Conservation (phyloP, 495 filamentous ascomycete genomes). For the Neurospora cerealis region DNA sequence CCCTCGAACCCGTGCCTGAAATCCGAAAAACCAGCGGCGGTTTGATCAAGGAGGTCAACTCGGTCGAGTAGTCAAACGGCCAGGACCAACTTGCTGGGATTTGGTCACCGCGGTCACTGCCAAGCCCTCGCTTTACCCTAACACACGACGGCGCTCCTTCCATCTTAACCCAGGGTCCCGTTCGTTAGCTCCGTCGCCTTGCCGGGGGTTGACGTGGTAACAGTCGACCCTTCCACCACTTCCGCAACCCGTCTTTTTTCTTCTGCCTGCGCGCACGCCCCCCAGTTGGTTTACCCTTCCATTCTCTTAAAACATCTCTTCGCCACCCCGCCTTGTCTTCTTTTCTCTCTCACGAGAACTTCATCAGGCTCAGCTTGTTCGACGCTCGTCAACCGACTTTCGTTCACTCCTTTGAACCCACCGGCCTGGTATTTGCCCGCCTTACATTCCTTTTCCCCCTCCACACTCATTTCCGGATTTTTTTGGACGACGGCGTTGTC, state of each 20-base stretch:
- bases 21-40: neutral
- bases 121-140: neutral
- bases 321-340: slow-evolving; percentile 13
- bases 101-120: neutral
- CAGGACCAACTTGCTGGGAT: slow-evolving; percentile 16
- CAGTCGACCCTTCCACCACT: neutral
- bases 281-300: slow-evolving; percentile 6
- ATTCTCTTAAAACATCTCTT: slow-evolving; percentile 16
- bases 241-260: slow-evolving; percentile 6
- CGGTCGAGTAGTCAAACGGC: slow-evolving; percentile 5
- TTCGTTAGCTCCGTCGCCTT: neutral
- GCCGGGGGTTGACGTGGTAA: neutral
- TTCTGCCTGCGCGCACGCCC: slow-evolving; percentile 2
- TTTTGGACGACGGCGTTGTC: slow-evolving; percentile 12
- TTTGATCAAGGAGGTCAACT: neutral
- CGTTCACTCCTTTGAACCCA: slow-evolving; percentile 13
- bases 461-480: slow-evolving; percentile 1
- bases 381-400: slow-evolving; percentile 9
- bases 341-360: slow-evolving; percentile 14
- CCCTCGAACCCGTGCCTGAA: neutral
- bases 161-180: neutral
- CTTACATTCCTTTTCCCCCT: slow-evolving; percentile 1
- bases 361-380: slow-evolving; percentile 3
- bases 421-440: neutral
- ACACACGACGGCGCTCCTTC: neutral